These are phyloP conservation scores for Novakomyces olei DNA, from an alignment of 805 yeast species.

Conservation along the genomic window DNA sequence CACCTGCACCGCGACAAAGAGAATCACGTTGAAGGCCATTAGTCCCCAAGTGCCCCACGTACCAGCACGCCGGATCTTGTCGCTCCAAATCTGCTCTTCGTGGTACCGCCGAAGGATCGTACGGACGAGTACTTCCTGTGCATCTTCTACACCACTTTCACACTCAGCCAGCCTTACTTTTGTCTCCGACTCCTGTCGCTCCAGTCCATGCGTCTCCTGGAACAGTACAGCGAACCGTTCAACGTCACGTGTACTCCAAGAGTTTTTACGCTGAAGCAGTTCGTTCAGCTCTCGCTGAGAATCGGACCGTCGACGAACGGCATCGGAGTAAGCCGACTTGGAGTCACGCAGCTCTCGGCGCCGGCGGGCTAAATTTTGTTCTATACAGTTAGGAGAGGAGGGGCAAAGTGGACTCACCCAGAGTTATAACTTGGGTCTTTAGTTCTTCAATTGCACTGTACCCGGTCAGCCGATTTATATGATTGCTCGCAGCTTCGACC, in stretches of 20 bases:
- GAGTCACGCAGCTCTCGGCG: conserved; percentile 27
- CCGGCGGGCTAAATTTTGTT: conserved; percentile 26
- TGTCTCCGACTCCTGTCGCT: conserved; percentile 32
- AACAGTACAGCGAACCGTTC: conserved; percentile 68
- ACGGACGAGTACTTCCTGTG: conserved; percentile 45
- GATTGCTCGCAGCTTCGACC: conserved; percentile 26
- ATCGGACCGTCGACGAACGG: conserved; percentile 38
- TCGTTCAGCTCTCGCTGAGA: conserved; percentile 79
- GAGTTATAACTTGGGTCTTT: conserved; percentile 33
- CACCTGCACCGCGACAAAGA: conserved; percentile 65
- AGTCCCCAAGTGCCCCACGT: conserved; percentile 91
- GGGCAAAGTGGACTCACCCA: conserved; percentile 6
- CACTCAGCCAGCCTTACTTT: conserved; percentile 23
- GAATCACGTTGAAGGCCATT: conserved; percentile 63
- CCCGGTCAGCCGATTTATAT: conserved; percentile 80
- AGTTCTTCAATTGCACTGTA: conserved; percentile 58
- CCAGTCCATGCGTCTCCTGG: conserved; percentile 56
- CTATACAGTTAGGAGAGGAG: conserved; percentile 18
- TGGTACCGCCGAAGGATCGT: conserved; percentile 75
- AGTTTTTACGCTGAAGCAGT: conserved; percentile 57
- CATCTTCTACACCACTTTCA: conserved; percentile 43
- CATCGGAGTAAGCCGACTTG: conserved; percentile 33
- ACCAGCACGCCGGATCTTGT: conserved; percentile 76
- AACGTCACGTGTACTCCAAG: conserved; percentile 60
- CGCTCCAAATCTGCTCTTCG: conserved; percentile 97